phyloP scores from a whole-genome alignment of 2,329 filamentous ascomycete genomes.

The Diaporthe eres region DNA sequence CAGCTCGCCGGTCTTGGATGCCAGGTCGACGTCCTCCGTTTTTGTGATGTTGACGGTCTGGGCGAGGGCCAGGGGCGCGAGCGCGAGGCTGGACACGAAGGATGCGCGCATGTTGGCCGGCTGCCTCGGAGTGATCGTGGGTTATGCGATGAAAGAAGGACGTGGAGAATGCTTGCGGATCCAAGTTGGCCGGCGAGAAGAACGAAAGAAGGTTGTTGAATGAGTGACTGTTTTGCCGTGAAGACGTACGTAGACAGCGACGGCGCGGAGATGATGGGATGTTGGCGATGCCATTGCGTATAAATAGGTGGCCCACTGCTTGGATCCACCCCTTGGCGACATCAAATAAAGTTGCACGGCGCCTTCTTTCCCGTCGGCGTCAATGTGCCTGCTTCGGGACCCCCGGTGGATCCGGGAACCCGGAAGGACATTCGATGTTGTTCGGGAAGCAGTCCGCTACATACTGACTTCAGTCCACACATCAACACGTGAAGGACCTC shows the following conservation, averaged over 20 bases:
- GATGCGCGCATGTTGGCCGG: neutral
- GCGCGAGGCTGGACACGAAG: neutral
- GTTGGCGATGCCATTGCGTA: neutral
- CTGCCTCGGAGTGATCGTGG: neutral
- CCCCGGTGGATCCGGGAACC: no score
- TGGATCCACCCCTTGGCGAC: conserved; percentile 17
- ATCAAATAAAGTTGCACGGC: conserved; percentile 14
- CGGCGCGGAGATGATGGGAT: neutral
- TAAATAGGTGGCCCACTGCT: conserved; percentile 19
- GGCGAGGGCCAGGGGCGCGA: conserved; percentile 10
- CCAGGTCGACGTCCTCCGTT: conserved; percentile 14
- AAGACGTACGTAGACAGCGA: neutral
- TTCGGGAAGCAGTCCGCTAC: neutral
- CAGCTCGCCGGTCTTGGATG: neutral
- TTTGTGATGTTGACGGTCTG: conserved; percentile 29
- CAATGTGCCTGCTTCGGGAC: neutral
- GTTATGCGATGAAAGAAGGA: neutral
- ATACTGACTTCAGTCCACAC: neutral
- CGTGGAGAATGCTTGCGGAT: no score
- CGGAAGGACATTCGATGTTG: neutral
- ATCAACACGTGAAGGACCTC: neutral
- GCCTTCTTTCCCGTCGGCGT: neutral
- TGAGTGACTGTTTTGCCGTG: neutral
- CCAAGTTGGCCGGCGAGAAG: neutral
- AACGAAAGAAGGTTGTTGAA: neutral